phyloP scores from a whole-genome alignment of 441 rosid species.

The Populus trichocarpa region DNA sequence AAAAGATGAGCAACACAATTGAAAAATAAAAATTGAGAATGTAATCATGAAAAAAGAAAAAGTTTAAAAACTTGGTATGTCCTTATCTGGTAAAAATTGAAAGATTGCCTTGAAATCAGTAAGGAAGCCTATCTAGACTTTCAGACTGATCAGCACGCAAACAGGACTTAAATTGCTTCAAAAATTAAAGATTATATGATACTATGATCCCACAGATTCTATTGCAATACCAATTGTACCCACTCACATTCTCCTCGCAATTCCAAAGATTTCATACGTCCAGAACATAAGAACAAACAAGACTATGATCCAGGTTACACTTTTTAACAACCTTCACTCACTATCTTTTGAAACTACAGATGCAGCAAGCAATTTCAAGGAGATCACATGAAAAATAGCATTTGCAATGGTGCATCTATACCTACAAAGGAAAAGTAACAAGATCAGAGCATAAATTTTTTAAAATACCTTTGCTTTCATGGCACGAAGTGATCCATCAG shows the following conservation, averaged over 20 bases:
- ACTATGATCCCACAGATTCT: background rate
- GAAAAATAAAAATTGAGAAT: too few relatives aligned
- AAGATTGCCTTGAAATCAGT: background rate
- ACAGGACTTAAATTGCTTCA: background rate
- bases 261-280: background rate
- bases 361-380: background rate
- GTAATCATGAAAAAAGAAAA: background rate
- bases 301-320: background rate
- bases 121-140: background rate
- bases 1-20: background rate
- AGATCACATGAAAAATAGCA: background rate
- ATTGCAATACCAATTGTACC: background rate
- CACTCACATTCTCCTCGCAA: background rate
- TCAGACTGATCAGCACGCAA: background rate
- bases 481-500: conserved; percentile 89
- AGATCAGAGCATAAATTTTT: background rate
- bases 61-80: background rate
- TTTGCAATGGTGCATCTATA: background rate
- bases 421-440: background rate
- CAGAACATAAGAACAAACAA: too few relatives aligned
- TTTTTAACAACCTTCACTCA: background rate
- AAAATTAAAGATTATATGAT: background rate
- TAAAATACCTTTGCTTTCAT: conserved; percentile 79
- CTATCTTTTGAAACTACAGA: background rate
- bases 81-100: background rate